phyloP scores from a whole-genome alignment of 352 stramenopile genomes.

The Globisporangium perplexum region DNA sequence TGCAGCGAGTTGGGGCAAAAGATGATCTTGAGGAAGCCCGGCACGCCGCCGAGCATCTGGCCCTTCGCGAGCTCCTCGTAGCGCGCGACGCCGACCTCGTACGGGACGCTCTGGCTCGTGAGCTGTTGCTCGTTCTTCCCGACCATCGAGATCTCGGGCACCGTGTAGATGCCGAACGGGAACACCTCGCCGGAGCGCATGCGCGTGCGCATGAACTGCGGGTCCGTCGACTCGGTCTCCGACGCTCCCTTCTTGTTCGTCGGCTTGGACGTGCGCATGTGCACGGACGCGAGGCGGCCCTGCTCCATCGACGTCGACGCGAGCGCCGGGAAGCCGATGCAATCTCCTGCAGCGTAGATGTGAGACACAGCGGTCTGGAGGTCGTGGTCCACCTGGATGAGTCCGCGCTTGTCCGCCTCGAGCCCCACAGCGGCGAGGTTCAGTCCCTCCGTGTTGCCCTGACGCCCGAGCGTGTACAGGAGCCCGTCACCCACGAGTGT shows the following conservation, averaged over 20 bases:
- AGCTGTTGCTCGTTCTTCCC: conserved; percentile 87
- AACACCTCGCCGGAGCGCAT: conserved; percentile 86
- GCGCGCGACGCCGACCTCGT: conserved; percentile 72
- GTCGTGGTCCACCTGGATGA: conserved; percentile 85
- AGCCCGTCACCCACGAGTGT: conserved; percentile 77
- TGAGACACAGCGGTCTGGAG: conserved; percentile 84
- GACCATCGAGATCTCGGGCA: conserved; percentile 88
- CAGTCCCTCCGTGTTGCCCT: conserved; percentile 83
- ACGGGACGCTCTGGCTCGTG: conserved; percentile 64
- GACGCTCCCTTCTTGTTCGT: conserved; percentile 45
- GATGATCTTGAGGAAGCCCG: conserved; percentile 83
- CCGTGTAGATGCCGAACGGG: conserved; percentile 86
- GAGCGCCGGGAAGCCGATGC: conserved; percentile 86
- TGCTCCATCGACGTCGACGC: conserved; percentile 91
- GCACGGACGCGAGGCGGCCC: conserved; percentile 75
- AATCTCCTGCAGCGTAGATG: conserved; percentile 89
- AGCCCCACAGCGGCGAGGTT: conserved; percentile 79
- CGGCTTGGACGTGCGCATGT: conserved; percentile 77
- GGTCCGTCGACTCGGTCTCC: conserved; percentile 52
- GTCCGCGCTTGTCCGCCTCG: conserved; percentile 69
- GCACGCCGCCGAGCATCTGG: conserved; percentile 78
- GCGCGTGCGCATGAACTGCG: conserved; percentile 60
- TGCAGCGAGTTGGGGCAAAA: conserved; percentile 75
- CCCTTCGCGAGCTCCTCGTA: conserved; percentile 84
- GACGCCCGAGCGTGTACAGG: conserved; percentile 84